phyloP scores from a whole-genome alignment of 345 rosid species.

The Hibiscus syriacus region DNA sequence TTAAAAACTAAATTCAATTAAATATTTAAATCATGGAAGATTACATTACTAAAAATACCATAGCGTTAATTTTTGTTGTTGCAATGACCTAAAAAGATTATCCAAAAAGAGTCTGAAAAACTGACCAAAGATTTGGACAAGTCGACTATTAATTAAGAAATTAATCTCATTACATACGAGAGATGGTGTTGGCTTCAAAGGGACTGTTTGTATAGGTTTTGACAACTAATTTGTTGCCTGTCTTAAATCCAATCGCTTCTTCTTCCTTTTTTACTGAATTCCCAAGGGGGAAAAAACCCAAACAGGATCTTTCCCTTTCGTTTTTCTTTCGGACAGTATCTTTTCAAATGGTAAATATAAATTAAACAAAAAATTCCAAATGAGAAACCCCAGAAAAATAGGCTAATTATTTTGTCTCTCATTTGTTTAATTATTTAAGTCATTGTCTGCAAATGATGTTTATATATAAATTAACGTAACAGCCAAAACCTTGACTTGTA shows the following conservation, averaged over 20 bases:
- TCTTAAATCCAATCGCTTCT: not conserved
- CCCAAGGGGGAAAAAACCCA: not conserved
- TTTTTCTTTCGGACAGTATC: not conserved
- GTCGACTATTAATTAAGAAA: not conserved
- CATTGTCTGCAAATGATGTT: not conserved
- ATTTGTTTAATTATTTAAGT: not conserved
- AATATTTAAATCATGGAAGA: no score
- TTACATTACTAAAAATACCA: no score
- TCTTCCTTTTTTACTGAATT: not conserved
- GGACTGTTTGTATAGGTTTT: not conserved
- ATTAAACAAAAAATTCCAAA: not conserved
- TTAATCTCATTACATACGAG: not conserved
- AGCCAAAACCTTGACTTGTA: conserved; percentile 9
- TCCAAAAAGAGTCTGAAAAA: no score
- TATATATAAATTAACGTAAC: not conserved
- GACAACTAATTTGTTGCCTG: not conserved
- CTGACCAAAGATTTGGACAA: no score
- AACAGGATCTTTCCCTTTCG: not conserved
- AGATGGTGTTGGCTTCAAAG: not conserved
- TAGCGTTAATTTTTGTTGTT: no score
- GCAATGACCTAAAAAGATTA: no score
- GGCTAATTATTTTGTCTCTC: no score
- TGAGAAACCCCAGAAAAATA: no score
- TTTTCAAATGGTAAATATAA: not conserved
- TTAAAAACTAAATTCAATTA: no score